Base-by-base conservation (phyloP, 129 eudicot genomes). In the Tanacetum coccineum region DNA sequence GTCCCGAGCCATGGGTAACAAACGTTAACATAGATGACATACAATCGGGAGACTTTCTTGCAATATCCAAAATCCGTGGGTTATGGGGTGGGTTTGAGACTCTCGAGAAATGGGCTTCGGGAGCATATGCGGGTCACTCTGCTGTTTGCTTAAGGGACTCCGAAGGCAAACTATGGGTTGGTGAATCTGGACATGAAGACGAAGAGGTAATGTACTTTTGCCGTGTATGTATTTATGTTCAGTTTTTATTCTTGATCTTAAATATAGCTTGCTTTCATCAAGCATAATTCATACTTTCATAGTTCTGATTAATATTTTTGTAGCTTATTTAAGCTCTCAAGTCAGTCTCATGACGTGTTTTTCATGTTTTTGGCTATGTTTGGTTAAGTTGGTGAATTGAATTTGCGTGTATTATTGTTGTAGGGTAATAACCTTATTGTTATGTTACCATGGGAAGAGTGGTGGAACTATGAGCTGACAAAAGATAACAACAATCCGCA, bases 41-140 rank as follows among this genome's bases (percentile, higher is more conserved):
- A 58, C 96, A 89, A 53, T 89, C 99, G 13, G 99, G 99, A 18
- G 99, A 94, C 74, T 89, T 94, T 66, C 85, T 94, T 59, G 99
- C 87, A 13, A 70, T 89, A 82, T 94, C 99, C 7, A 94, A 94
- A 74, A 89, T 94, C 63, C 86, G 97, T 2, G 99, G 99, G 15
- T 71, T 89, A 40, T 94, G 99, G 99, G 99, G 99, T 49, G 99
- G 82, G 50, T 94, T 94, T 64, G 99, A 94, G 93, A 89, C 95
- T 26, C 74, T 94, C 56, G 99, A 94, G 97, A 94, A 94, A 79
- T 94, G 99, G 99, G 97, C 89, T n/a, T 82, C 90, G 4, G 99
- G 99, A 70, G 72, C 97, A 17, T 94, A 89, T 78, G 99, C 99
- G 0, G 97, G 99, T 44, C 99, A 94, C 73, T 65, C 80, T 3